Conservation (phyloP, 345 rosid genomes). For the Syzygium aromaticum region DNA sequence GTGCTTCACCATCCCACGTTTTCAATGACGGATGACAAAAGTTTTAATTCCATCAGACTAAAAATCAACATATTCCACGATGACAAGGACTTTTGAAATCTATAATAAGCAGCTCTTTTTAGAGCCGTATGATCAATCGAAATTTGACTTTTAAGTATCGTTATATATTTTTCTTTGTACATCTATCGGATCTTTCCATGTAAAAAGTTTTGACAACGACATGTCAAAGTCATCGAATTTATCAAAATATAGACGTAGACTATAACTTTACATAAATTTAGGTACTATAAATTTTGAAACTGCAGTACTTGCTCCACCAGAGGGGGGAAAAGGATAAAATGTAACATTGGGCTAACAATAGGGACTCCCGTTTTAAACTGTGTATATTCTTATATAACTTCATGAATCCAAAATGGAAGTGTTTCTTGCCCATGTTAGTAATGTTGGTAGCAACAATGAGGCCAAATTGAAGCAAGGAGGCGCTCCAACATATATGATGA, state of each 20-base stretch:
- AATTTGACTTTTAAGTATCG: background rate
- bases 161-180: background rate
- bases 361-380: background rate
- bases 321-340: background rate
- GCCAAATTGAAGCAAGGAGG: background rate
- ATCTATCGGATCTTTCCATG: background rate
- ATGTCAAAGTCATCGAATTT: background rate
- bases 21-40: background rate
- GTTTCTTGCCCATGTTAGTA: background rate
- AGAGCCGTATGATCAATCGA: background rate
- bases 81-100: background rate
- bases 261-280: background rate
- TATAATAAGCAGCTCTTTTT: rapidly evolving
- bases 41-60: background rate
- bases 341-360: background rate
- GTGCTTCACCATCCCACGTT: background rate
- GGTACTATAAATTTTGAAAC: background rate
- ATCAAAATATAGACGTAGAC: background rate
- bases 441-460: background rate
- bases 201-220: rapidly evolving
- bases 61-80: rapidly evolving
- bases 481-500: background rate
- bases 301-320: background rate
- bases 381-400: background rate
- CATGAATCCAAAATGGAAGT: background rate